Evolutionary conservation across 2,329 filamentous ascomycete genomes (phyloP).

Genomic region (Diatrype stigma): DNA sequence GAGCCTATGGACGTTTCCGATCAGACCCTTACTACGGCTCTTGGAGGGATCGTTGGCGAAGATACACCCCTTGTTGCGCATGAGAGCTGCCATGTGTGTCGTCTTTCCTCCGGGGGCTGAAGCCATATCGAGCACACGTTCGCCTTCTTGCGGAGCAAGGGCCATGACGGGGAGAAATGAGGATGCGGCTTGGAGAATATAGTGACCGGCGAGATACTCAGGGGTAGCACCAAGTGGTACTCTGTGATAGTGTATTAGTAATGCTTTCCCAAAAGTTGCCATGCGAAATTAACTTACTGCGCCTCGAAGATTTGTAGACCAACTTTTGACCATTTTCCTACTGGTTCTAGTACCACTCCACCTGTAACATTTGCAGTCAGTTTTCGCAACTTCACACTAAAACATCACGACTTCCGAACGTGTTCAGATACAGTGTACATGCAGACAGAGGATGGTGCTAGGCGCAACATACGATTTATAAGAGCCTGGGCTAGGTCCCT

Average conservation of each 20-base stretch:
- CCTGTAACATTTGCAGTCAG: constrained; percentile 65
- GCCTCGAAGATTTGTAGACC: constrained; percentile 95
- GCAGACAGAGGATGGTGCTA: not conserved
- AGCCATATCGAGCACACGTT: constrained; percentile 90
- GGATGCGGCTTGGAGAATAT: constrained; percentile 94
- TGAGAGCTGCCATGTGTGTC: constrained; percentile 91
- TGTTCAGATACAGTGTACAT: no score
- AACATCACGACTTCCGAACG: no score
- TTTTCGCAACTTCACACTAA: not conserved
- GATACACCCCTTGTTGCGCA: constrained; percentile 95
- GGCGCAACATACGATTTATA: constrained; percentile 13
- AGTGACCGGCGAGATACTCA: constrained; percentile 95
- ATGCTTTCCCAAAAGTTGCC: not conserved
- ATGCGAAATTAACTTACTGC: constrained; percentile 32
- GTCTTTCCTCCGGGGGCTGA: constrained; percentile 95
- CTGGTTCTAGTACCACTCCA: constrained; percentile 90
- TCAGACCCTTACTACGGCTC: constrained; percentile 88
- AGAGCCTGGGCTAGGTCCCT: constrained; percentile 80
- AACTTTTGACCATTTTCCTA: constrained; percentile 98
- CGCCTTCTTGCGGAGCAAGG: constrained; percentile 85
- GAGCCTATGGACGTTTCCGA: constrained; percentile 94
- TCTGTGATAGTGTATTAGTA: constrained; percentile 3
- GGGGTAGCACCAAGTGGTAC: constrained; percentile 87
- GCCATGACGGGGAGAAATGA: constrained; percentile 98
- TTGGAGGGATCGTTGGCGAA: constrained; percentile 98